Evolutionary conservation across 1,284 basidiomycete genomes (phyloP).

Genomic region (Ceratobasidium sp.): DNA sequence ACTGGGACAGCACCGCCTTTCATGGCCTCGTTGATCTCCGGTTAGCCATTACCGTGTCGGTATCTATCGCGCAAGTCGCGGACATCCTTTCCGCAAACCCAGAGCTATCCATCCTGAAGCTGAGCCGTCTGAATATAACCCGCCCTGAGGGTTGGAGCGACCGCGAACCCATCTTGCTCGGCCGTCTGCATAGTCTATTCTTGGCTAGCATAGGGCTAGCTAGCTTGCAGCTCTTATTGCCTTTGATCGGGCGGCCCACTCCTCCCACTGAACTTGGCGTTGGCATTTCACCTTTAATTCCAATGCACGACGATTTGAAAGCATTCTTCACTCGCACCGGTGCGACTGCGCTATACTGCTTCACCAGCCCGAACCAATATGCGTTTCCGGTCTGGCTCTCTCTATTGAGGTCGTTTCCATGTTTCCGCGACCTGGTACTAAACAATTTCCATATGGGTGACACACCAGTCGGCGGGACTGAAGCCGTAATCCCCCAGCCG

Average conservation of each 20-base stretch:
- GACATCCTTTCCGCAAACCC: neutral
- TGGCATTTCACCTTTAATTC: neutral
- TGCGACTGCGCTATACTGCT: neutral
- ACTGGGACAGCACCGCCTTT: neutral
- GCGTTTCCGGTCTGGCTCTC: neutral
- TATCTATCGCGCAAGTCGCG: neutral
- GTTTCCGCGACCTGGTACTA: neutral
- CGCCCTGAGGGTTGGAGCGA: neutral
- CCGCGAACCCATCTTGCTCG: neutral
- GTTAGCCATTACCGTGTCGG: neutral
- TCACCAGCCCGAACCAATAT: neutral
- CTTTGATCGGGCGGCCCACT: neutral
- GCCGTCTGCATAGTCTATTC: neutral
- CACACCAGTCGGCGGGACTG: neutral
- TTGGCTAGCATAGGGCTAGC: neutral
- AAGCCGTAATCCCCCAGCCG: no score
- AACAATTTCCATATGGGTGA: neutral
- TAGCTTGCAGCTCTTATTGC: neutral
- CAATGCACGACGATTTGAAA: neutral
- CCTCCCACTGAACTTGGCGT: neutral
- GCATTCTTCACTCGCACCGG: neutral
- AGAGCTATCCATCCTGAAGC: neutral
- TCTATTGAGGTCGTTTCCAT: neutral
- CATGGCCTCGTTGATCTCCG: constrained; percentile 7
- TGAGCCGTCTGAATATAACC: neutral